A percentile compares a stretch with the other conserved stretches of the same genome.
These are phyloP conservation scores for Phytophthora hibernalis DNA, from an alignment of 352 stramenopile genomes.

Conservation along the genomic window DNA sequence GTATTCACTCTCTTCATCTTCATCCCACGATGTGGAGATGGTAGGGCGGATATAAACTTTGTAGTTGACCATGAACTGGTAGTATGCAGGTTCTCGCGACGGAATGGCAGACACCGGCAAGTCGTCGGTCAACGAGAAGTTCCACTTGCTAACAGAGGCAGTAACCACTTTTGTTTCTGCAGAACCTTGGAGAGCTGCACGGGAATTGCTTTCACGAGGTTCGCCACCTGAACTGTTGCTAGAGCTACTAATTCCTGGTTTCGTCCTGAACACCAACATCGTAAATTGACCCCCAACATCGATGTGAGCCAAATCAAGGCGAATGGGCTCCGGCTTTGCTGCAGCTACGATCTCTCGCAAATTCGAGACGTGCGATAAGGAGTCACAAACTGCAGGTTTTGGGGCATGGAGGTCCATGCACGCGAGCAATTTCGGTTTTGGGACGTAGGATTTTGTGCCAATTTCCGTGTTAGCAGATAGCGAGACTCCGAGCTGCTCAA, in stretches of 20 bases:
- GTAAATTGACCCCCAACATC: conserved; percentile 56
- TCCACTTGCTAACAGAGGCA: conserved; percentile 36
- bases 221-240: not conserved
- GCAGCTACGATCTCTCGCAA: conserved; percentile 46
- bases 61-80: conserved; percentile 66
- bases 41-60: conserved; percentile 47
- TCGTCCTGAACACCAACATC: conserved; percentile 57
- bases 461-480: conserved; percentile 6
- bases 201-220: conserved; percentile 1
- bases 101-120: conserved; percentile 47
- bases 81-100: conserved; percentile 57
- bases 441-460: conserved; percentile 19
- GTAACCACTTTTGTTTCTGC: not conserved
- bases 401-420: conserved; percentile 53
- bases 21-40: not conserved
- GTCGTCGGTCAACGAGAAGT: conserved; percentile 42
- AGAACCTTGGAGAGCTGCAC: conserved; percentile 3
- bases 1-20: conserved; percentile 14
- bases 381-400: not conserved
- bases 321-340: conserved; percentile 29
- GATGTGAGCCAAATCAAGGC: conserved; percentile 45
- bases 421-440: conserved; percentile 46
- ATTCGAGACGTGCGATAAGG: conserved; percentile 26
- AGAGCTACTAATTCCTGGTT: conserved; percentile 31
- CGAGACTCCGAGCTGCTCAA: conserved; percentile 45